phyloP scores from a whole-genome alignment of 805 yeast genomes.

The Nematodospora valgi region DNA sequence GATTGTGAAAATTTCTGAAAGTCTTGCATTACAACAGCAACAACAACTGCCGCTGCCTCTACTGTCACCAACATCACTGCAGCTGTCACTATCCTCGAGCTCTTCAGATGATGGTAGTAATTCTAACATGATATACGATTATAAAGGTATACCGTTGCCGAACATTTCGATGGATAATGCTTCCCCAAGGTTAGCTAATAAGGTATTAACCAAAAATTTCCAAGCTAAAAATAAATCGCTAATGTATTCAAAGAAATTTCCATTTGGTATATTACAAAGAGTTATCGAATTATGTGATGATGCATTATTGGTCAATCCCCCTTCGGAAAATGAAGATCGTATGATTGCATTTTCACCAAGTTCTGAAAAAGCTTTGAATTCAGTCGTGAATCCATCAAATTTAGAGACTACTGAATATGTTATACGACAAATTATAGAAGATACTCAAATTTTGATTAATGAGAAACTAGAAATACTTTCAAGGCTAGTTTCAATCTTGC shows the following conservation, averaged over 20 bases:
- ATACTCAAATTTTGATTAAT: constrained; percentile 58
- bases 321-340: constrained; percentile 27
- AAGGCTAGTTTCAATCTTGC: constrained; percentile 68
- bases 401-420: constrained; percentile 60
- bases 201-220: constrained; percentile 12
- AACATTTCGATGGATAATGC: constrained; percentile 4
- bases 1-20: constrained; percentile 43
- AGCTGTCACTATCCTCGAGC: constrained; percentile 18
- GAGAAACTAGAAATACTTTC: constrained; percentile 68
- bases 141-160: constrained; percentile 58
- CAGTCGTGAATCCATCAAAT: constrained; percentile 38
- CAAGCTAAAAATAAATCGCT: constrained; percentile 16
- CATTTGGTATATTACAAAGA: constrained; percentile 56
- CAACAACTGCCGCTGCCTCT: constrained; percentile 10
- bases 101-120: constrained; percentile 12
- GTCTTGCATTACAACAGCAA: constrained; percentile 23
- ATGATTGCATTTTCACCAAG: constrained; percentile 52
- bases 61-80: constrained; percentile 10
- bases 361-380: constrained; percentile 53
- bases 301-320: constrained; percentile 67
- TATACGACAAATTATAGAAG: constrained; percentile 56
- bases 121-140: constrained; percentile 33
- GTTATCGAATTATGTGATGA: constrained; percentile 68
- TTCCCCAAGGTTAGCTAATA: constrained; percentile 19
- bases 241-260: constrained; percentile 49